These are phyloP conservation scores for Lentinula sp. DNA, from an alignment of 768 basidiomycete species.

Conservation along the genomic window DNA sequence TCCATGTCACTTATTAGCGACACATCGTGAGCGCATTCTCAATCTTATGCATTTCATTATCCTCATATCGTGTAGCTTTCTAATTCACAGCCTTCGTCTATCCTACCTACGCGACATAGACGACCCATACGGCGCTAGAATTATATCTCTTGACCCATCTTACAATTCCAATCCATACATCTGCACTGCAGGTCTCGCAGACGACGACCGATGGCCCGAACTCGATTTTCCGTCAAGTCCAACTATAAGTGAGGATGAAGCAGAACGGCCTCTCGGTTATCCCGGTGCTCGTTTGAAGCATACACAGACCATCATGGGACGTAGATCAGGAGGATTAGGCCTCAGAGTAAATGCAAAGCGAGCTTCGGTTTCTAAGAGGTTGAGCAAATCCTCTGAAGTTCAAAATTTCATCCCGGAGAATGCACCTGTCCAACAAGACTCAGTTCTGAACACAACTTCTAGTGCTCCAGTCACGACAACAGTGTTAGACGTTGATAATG, in stretches of 20 bases:
- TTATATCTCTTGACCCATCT: conserved; percentile 66
- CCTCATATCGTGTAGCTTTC: conserved; percentile 32
- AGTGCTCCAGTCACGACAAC: conserved; percentile 1
- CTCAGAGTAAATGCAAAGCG: conserved; percentile 70
- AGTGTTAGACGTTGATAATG: conserved; percentile 17
- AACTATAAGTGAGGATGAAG: conserved; percentile 66
- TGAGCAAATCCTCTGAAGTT: conserved; percentile 28
- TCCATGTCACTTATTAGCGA: conserved; percentile 61
- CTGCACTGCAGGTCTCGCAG: conserved; percentile 71
- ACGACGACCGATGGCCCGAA: conserved; percentile 81
- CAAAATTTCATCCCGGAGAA: conserved; percentile 27
- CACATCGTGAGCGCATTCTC: conserved; percentile 24
- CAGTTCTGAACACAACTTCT: conserved; percentile 1
- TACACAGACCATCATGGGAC: conserved; percentile 85
- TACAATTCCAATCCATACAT: conserved; percentile 83
- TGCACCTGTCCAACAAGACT: conserved; percentile 26
- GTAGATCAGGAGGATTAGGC: conserved; percentile 64
- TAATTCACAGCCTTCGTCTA: conserved; percentile 82
- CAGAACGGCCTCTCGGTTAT: conserved; percentile 39
- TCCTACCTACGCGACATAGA: conserved; percentile 86
- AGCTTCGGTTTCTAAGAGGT: conserved; percentile 43
- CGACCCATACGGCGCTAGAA: conserved; percentile 76
- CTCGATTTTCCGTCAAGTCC: conserved; percentile 63
- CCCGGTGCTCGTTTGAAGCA: conserved; percentile 66
- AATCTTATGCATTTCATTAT: neutral